Evolutionary conservation across 768 basidiomycete species (phyloP).

Genomic region (Leccinum pellstonianum): DNA sequence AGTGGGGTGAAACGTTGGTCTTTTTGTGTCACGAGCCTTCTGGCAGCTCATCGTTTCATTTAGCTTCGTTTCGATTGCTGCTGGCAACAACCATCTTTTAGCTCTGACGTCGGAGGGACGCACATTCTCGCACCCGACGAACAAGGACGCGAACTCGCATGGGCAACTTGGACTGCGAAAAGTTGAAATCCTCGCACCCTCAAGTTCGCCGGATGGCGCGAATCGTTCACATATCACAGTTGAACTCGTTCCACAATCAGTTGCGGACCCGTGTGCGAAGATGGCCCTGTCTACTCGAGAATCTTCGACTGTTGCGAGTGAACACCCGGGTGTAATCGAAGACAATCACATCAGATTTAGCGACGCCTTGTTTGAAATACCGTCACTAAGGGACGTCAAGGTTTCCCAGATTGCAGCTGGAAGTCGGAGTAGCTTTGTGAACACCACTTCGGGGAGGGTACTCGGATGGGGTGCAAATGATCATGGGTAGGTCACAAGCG

Average conservation of each 20-base stretch:
- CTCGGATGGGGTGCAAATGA: constrained; percentile 91
- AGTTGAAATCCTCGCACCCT: constrained; percentile 45
- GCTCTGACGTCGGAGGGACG: constrained; percentile 71
- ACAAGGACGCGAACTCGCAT: constrained; percentile 70
- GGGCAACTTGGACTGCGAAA: constrained; percentile 83
- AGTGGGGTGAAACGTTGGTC: constrained; percentile 65
- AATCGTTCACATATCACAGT: constrained; percentile 39
- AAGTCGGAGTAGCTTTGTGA: constrained; percentile 66
- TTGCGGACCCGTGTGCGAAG: constrained; percentile 50
- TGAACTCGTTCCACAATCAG: constrained; percentile 57
- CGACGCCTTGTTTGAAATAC: constrained; percentile 72
- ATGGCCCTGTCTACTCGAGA: constrained; percentile 41
- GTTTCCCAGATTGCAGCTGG: constrained; percentile 74
- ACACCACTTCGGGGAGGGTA: constrained; percentile 67
- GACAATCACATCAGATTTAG: constrained; percentile 60
- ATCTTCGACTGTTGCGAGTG: constrained; percentile 20
- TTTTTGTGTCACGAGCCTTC: background rate
- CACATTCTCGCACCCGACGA: constrained; percentile 74
- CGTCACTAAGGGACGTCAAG: constrained; percentile 60
- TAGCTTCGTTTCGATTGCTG: constrained; percentile 72
- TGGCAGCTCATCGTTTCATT: constrained; percentile 8
- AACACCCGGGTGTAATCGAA: constrained; percentile 29
- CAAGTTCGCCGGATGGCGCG: constrained; percentile 14
- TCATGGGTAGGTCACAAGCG: constrained; percentile 53
- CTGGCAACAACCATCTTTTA: constrained; percentile 72